A percentile compares a stretch with the other conserved stretches of the same genome.
These are phyloP conservation scores for Neonectria sp. DNA, from an alignment of 2,329 filamentous ascomycete species.

Conservation along the genomic window DNA sequence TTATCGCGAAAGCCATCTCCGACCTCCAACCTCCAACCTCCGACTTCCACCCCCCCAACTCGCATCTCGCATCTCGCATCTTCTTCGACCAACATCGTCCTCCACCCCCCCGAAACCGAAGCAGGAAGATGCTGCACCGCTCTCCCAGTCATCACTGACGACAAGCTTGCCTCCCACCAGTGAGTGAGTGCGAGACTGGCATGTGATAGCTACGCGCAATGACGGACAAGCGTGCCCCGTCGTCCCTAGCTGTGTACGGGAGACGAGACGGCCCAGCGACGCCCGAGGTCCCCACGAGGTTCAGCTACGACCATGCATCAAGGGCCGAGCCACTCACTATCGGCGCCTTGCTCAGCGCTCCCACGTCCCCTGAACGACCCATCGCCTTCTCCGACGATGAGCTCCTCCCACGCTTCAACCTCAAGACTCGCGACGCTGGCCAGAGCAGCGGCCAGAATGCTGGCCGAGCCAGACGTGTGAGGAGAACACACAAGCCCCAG, in stretches of 20 bases:
- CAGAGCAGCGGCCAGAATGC: slow-evolving; percentile 39
- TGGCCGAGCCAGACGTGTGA: slow-evolving; percentile 45
- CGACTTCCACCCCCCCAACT: slow-evolving; percentile 14
- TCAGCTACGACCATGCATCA: slow-evolving; percentile 45
- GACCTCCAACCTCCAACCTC: not conserved
- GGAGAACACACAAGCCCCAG: slow-evolving; percentile 58
- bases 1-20: slow-evolving; percentile 4
- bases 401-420: slow-evolving; percentile 43
- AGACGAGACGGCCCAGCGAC: slow-evolving; percentile 46
- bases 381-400: slow-evolving; percentile 49
- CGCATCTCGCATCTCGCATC: slow-evolving; percentile 13
- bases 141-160: slow-evolving; percentile 38
- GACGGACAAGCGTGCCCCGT: slow-evolving; percentile 44
- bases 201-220: slow-evolving; percentile 46
- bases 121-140: slow-evolving; percentile 43
- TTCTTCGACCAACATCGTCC: slow-evolving; percentile 5
- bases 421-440: slow-evolving; percentile 36
- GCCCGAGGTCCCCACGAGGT: slow-evolving; percentile 45
- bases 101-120: slow-evolving; percentile 5
- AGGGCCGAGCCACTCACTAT: slow-evolving; percentile 46
- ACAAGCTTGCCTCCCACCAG: slow-evolving; percentile 34
- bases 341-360: slow-evolving; percentile 42
- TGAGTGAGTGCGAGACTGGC: slow-evolving; percentile 37
- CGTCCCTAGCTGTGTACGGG: slow-evolving; percentile 43
- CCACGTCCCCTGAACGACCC: slow-evolving; percentile 44